Evolutionary conservation across 2,329 filamentous ascomycete species (phyloP), one percentile per base, ranked within the genome.

Genomic region (Fusarium phyllophilum): DNA sequence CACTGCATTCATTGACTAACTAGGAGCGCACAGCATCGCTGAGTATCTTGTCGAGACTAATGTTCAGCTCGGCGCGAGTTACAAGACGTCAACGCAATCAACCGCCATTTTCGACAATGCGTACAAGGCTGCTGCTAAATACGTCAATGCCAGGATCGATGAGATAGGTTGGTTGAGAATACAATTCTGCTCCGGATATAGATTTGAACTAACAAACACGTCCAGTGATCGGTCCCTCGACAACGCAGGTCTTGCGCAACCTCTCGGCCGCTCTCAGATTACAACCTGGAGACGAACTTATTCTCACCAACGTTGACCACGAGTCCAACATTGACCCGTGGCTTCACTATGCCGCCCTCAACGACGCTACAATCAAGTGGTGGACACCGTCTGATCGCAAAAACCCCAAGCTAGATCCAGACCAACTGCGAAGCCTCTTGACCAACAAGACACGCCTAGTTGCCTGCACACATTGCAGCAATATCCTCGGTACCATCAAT

Each of bases 261-360:
- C 56, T 59, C 24, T 34, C 56, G 8, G 44, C 56, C 6, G 56
- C 44, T 48, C 56, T 59, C 33, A 59, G 18, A 5, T 8, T 59
- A 38, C 29, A 59, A n/a, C 39, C 56, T 22, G 56, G 56, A 33
- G 56, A 59, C 24, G 56, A 59, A 33, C 9, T 59, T 18, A 26
- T 59, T 18, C 56, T 59, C 24, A 24, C 56, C 18, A 8, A 48
- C 1, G 10, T 48, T 31, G 56, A 59, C 33, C 56, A 59, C n/a
- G 56, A 59, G 56, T 59, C 56, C 33, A 59, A 59, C 6, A 59
- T 59, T 48, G 56, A 59, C 24, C 56, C 56, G 9, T 59, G 56
- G 56, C 24, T 48, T 14, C 56, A 59, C 10, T 59, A 33, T 24
- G 56, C 56, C 9, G 42, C 44, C 18, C 42, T 59, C 4, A 8